Evolutionary conservation across 441 rosid genomes (phyloP).

Genomic region (Jatropha podagrica): DNA sequence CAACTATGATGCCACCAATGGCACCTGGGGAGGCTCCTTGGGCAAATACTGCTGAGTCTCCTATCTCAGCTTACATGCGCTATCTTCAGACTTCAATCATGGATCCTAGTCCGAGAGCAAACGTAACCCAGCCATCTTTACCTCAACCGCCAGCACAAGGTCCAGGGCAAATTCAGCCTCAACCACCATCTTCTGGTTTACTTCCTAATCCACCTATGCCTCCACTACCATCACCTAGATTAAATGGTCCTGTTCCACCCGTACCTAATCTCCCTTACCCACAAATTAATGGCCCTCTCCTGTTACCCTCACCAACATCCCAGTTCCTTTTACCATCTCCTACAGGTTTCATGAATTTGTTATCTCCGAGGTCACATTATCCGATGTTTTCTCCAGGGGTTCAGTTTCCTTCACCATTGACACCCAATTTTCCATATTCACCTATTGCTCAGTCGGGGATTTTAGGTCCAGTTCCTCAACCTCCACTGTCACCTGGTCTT

Average conservation of each 20-base stretch:
- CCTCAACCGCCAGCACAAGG: constrained; percentile 32
- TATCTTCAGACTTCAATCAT: constrained; percentile 57
- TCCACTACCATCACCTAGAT: constrained; percentile 37
- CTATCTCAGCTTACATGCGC: constrained; percentile 78
- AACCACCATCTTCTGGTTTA: constrained; percentile 37
- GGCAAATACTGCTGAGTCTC: constrained; percentile 62
- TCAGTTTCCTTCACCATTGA: constrained; percentile 53
- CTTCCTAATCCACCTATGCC: constrained; percentile 45
- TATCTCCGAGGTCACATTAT: constrained; percentile 59
- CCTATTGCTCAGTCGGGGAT: constrained; percentile 61
- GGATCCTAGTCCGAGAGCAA: constrained; percentile 55
- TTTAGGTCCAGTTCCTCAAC: constrained; percentile 73
- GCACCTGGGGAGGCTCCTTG: constrained; percentile 40
- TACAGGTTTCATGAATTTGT: constrained; percentile 43
- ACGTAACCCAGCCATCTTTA: constrained; percentile 35
- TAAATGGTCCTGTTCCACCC: constrained; percentile 46
- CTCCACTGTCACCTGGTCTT: constrained; percentile 69
- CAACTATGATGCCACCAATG: constrained; percentile 28
- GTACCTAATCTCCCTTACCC: constrained; percentile 45
- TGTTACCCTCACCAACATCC: constrained; percentile 66
- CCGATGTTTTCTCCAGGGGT: constrained; percentile 64
- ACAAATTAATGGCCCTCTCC: constrained; percentile 48
- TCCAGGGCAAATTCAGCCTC: constrained; percentile 39
- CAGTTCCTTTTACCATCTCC: constrained; percentile 70
- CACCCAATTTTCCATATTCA: constrained; percentile 67